Base-by-base conservation (phyloP, 2,329 filamentous ascomycete genomes). In the Aureobasidium uvarum region DNA sequence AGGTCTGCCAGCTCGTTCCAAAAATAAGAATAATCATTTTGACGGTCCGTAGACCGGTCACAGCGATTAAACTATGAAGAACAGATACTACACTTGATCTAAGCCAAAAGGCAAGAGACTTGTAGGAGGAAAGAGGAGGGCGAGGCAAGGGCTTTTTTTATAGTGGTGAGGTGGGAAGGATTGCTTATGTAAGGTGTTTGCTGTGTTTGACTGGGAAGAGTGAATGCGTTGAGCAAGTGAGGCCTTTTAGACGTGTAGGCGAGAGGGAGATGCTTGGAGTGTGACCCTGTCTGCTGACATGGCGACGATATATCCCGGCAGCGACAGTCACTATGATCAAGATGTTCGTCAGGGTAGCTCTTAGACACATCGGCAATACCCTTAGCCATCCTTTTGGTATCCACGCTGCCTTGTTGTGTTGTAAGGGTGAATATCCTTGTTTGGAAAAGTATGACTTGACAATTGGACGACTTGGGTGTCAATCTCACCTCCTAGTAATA, bases 31-130 rank as follows among this genome's bases (percentile, higher is more conserved):
- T 91, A 92, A 93, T 91, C 88, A 86, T 83, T 84, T 85, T 83
- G 82, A 81, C 81, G 82, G 55, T 25, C 86, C 83, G 81, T 90
- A 85, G 86, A 83, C 82, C 83, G 84, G 84, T 92, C 90, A 89
- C 89, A 93, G 89, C 89, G 88, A 92, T 92, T 92, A 93, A 92
- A 92, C 90, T 93, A 88, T 54, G 91, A 92, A 92, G 89, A 93
- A 92, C 89, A 62, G 58, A 62, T 62, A 62, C 58, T 62, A 62
- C 58, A 62, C 58, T 62, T 62, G 58, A 62, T 62, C 58, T 62
- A 62, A 62, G 58, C 58, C 58, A 62, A 39, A 62, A 62, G 58
- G 55, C 58, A 50, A 62, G 58, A 62, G 58, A 62, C 58, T 48
- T 48, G 13, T 28, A 8, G 33, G 28, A 25, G 25, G 31, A 13